Evolutionary conservation across 345 rosid genomes (phyloP).

Genomic region (Cochlearia excelsa): DNA sequence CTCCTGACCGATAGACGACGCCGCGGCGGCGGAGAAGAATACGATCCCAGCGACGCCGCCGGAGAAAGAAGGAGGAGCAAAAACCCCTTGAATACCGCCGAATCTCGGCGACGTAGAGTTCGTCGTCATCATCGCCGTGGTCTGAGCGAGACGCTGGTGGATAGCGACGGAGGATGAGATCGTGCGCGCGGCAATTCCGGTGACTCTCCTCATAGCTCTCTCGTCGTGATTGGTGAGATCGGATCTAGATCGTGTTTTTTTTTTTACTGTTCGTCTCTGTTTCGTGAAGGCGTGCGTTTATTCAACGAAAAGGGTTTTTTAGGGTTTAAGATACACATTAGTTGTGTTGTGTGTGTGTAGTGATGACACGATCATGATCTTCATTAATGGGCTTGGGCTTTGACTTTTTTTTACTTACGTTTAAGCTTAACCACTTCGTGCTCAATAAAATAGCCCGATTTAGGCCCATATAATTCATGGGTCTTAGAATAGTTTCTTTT

Average conservation of each 20-base stretch:
- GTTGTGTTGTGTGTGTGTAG: too few relatives aligned
- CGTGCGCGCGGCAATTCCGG: slow-evolving; percentile 42
- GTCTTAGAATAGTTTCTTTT: too few relatives aligned
- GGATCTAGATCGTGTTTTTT: slow-evolving; percentile 21
- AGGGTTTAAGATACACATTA: slow-evolving; percentile 23
- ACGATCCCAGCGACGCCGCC: slow-evolving; percentile 46
- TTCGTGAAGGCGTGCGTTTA: not conserved
- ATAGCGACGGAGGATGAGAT: slow-evolving; percentile 37
- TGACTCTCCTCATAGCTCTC: slow-evolving; percentile 50
- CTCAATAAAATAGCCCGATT: too few relatives aligned
- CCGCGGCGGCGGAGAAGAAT: slow-evolving; percentile 51
- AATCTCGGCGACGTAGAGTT: slow-evolving; percentile 32
- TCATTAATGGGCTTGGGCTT: too few relatives aligned
- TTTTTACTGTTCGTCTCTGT: slow-evolving; percentile 6
- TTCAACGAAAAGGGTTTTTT: slow-evolving; percentile 22
- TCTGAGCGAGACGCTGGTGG: slow-evolving; percentile 43
- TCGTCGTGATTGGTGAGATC: not conserved
- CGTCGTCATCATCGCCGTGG: slow-evolving; percentile 36
- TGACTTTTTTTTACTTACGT: too few relatives aligned
- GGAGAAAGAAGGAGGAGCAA: slow-evolving; percentile 33
- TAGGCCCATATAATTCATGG: too few relatives aligned
- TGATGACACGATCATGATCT: too few relatives aligned
- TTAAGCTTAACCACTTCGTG: too few relatives aligned
- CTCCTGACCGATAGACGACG: slow-evolving; percentile 51
- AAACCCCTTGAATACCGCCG: slow-evolving; percentile 17